These are phyloP conservation scores for Ophiostoma montium DNA, from an alignment of 2,329 filamentous ascomycete species.

Conservation along the genomic window DNA sequence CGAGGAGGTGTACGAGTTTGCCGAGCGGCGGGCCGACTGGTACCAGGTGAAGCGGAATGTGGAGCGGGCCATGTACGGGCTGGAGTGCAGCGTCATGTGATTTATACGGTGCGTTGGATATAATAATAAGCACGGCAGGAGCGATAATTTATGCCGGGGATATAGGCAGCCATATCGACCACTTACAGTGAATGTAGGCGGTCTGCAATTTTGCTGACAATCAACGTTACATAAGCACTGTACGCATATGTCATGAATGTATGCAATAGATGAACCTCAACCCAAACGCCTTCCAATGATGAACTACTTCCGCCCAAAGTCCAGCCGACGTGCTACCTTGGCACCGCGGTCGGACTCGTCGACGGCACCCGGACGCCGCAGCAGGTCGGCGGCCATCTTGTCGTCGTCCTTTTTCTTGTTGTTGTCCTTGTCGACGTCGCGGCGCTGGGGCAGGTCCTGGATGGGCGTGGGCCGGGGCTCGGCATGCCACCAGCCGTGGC, in stretches of 20 bases:
- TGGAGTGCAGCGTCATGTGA: conserved; percentile 77
- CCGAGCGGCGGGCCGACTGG: conserved; percentile 88
- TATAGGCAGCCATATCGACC: no score
- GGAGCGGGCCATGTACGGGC: conserved; percentile 92
- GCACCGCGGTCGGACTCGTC: conserved; percentile 45
- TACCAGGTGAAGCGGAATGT: conserved; percentile 78
- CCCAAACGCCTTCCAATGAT: not conserved
- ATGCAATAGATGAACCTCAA: no score
- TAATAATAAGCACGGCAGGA: no score
- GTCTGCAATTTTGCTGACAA: no score
- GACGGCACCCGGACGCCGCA: conserved; percentile 57
- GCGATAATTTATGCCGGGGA: no score
- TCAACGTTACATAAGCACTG: no score
- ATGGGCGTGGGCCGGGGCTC: conserved; percentile 74
- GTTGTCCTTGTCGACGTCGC: conserved; percentile 48
- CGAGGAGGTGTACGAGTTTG: conserved; percentile 96
- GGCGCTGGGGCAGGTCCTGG: conserved; percentile 63
- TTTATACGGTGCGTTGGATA: conserved; percentile 2
- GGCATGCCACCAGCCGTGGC: conserved; percentile 73
- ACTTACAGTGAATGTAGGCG: no score
- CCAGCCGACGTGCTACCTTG: conserved; percentile 70
- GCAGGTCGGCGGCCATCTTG: conserved; percentile 56
- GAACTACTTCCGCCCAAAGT: conserved; percentile 44
- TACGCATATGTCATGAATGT: no score
- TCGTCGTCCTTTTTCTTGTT: conserved; percentile 19